Conservation (phyloP, 2,329 filamentous ascomycete species). For the Aspergillus aculeatinus region DNA sequence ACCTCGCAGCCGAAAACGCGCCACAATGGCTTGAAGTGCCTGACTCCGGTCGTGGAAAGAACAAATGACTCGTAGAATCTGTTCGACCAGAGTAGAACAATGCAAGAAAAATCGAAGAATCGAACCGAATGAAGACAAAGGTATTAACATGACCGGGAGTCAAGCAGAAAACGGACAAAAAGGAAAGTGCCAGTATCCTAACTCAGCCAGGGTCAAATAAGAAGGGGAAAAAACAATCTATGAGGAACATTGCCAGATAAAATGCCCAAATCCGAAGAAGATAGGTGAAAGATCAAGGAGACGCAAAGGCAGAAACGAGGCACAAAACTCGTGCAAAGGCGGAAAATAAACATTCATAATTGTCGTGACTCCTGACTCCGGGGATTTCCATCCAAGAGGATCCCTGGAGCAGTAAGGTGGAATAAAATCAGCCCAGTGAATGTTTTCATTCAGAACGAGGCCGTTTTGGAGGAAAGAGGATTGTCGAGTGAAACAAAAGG, state of each 20-base stretch:
- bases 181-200: slow-evolving; percentile 30
- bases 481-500: slow-evolving; percentile 4
- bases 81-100: slow-evolving; percentile 25
- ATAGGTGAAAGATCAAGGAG: slow-evolving; percentile 30
- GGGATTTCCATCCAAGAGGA: slow-evolving; percentile 16
- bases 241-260: slow-evolving; percentile 37
- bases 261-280: slow-evolving; percentile 34
- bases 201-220: slow-evolving; percentile 27
- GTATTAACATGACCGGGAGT: slow-evolving; percentile 32
- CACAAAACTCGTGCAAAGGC: slow-evolving; percentile 17
- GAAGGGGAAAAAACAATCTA: slow-evolving; percentile 33
- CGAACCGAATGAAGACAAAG: slow-evolving; percentile 23
- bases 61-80: slow-evolving; percentile 19
- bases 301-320: slow-evolving; percentile 25
- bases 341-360: slow-evolving; percentile 40
- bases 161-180: slow-evolving; percentile 15
- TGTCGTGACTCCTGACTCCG: slow-evolving; percentile 35
- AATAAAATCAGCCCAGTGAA: slow-evolving; percentile 17
- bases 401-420: slow-evolving; percentile 16
- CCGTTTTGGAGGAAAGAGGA: slow-evolving; percentile 18
- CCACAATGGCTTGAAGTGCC: not conserved
- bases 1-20: slow-evolving; percentile 6
- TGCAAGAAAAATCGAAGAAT: slow-evolving; percentile 26
- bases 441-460: slow-evolving; percentile 12
- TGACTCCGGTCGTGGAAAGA: slow-evolving; percentile 13